Base-by-base conservation (phyloP, 176 grass and related monocot genomes). In the Metroxylon sagu region DNA sequence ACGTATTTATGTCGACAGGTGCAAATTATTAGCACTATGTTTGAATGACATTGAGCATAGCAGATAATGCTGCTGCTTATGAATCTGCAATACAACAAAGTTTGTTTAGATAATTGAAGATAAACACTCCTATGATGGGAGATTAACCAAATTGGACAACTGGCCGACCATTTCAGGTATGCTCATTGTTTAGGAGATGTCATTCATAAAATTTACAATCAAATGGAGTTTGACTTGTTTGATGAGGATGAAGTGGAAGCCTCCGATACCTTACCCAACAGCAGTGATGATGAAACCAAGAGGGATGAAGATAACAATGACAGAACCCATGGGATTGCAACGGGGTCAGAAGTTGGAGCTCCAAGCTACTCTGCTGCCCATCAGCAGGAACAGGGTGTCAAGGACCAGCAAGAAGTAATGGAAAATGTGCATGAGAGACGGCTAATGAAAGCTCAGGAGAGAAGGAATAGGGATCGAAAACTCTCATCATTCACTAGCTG, bases 181-280 rank as follows among this genome's bases (percentile, higher is more conserved):
- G 71, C 84, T 26, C 66, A 80, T 53, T 74, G 67, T 10, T 55
- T 85, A 62, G 72, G 66, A 52, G 67, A 82, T 26, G 82, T 97
- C 70, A 86, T 97, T 53, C 77, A 82, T 71, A 78, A 88, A 76
- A 89, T 98, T 21, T 98, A 98, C 68, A 80, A 57, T 1, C 57
- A 83, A 60, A 92, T 89, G 94, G 94, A 98, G 68, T 91, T 98
- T 5, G 88, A 92, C 78, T 62, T 98, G 49, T 88, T 83, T 48
- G 84, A 89, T 15, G 74, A 95, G 4, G 77, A 82, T 16, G 77
- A 79, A 28, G 49, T 71, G 0, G 75, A 74, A 35, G 82, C 53
- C 51, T 84, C 82, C 18, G 87, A 85, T 16, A 85, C 87, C 48
- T 28, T 86, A 50, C 74, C 77, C 52, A 95, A 68, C 72, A 91